Evolutionary conservation across 2,329 filamentous ascomycete species (phyloP), one percentile per base, ranked within the genome.

Genomic region (Alternaria hordeiaustralica): DNA sequence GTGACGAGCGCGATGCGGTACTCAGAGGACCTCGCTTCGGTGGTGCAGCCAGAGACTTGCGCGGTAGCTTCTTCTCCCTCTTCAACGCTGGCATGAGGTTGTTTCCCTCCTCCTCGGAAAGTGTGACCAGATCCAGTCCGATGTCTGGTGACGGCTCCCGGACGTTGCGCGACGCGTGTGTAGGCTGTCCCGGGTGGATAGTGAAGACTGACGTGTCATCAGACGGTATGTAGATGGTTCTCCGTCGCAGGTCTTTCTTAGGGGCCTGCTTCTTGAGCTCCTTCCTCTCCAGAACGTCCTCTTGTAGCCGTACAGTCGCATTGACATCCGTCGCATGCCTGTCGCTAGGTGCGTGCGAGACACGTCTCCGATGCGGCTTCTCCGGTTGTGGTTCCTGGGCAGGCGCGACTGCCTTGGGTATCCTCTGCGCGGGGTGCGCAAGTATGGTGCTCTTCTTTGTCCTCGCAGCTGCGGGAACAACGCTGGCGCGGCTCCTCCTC

Each of bases 161-260:
- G 11, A 66, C 55, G 30, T 72, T 72, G 36, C 75, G 73, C 21
- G 71, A 28, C 44, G 67, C 67, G n/a, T 72, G 64, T 30, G 72
- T 72, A 2, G 75, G 66, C 33, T 81, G 80, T 44, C 84, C 84
- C 5, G 84, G 84, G 68, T 85, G 84, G 47, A 86, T 85, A 1
- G 84, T 86, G 66, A 85, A 74, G 25, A 86, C 76, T 1, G 83
- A 84, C 6, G 84, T 86, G 60, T 86, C 83, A 28, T 86, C 84
- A 3, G 81, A 80, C 11, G 84, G 84, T 12, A 85, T 79, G 68
- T 84, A 86, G 49, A 86, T 86, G 3, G 84, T 86, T 61, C 82
- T 77, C 61, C 84, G 76, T 57, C 84, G 78, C 5, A 79, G 77
- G 18, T 83, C 80, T 68, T 83, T 84, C 63, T 69, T 75, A 7